Evolutionary conservation across 257 asterid genomes (phyloP).

Genomic region (Linaria vulgaris): DNA sequence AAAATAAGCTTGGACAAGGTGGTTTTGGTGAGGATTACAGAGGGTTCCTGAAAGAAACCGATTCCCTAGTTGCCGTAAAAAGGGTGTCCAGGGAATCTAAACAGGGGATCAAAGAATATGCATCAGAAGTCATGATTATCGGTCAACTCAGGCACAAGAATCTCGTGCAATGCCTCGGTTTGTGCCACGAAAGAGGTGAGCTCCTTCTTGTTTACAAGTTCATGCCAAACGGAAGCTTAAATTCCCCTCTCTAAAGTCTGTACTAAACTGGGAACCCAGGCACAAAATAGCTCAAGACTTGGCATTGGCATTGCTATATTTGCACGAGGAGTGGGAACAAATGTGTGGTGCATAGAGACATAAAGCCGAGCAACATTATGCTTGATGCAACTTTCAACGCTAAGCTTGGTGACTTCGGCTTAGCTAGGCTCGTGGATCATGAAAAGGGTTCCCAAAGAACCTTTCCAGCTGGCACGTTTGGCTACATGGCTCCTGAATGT

Average conservation of each 20-base stretch:
- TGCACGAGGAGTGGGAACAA: constrained; percentile 49
- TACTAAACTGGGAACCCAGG: constrained; percentile 29
- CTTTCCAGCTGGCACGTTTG: constrained; percentile 28
- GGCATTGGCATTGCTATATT: constrained; percentile 35
- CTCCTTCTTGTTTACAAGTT: constrained; percentile 38
- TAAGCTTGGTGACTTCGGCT: constrained; percentile 44
- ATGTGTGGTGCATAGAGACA: constrained; percentile 43
- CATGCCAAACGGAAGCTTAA: constrained; percentile 45
- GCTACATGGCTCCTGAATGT: constrained; percentile 24
- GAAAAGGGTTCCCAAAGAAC: constrained; percentile 42
- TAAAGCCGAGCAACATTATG: constrained; percentile 42
- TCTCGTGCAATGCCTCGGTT: constrained; percentile 39
- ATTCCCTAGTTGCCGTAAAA: constrained; percentile 35
- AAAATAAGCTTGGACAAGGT: constrained; percentile 40
- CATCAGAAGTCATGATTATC: constrained; percentile 46
- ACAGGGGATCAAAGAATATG: constrained; percentile 39
- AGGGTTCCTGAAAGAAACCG: constrained; percentile 28
- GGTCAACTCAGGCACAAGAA: constrained; percentile 40
- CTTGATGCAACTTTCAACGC: constrained; percentile 36
- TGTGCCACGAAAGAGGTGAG: constrained; percentile 40
- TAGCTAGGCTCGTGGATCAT: constrained; percentile 42
- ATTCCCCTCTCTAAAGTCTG: constrained; percentile 26
- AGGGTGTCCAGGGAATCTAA: constrained; percentile 35
- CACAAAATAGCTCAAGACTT: constrained; percentile 31
- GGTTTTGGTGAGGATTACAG: constrained; percentile 46